These are phyloP conservation scores for Evansstolkia leycettana DNA, from an alignment of 495 filamentous ascomycete species.

Conservation along the genomic window DNA sequence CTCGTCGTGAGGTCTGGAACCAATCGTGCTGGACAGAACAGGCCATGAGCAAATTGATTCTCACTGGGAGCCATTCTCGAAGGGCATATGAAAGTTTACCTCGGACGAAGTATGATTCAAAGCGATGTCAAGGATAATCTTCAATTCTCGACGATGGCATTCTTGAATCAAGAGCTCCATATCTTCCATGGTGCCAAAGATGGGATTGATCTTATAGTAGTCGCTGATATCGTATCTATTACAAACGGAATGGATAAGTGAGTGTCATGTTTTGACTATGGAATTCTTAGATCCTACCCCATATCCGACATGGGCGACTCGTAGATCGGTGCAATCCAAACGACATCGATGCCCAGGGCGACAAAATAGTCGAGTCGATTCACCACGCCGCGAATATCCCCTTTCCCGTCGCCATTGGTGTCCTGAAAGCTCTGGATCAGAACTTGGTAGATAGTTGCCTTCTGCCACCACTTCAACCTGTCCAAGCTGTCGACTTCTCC, in stretches of 20 bases:
- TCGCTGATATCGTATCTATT: slow-evolving; percentile 39
- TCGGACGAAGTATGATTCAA: slow-evolving; percentile 50
- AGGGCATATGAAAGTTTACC: background rate
- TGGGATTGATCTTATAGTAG: slow-evolving; percentile 40
- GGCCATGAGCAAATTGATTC: slow-evolving; percentile 21
- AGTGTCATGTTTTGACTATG: background rate
- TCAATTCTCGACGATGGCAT: slow-evolving; percentile 36
- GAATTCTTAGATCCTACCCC: slow-evolving; percentile 12
- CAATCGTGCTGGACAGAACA: slow-evolving; percentile 45
- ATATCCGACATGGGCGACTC: slow-evolving; percentile 34
- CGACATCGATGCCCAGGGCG: slow-evolving; percentile 40
- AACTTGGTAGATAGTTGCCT: slow-evolving; percentile 40
- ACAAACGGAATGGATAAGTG: background rate
- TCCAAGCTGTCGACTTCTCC: slow-evolving; percentile 5
- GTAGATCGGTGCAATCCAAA: slow-evolving; percentile 49
- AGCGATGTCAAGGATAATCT: slow-evolving; percentile 50
- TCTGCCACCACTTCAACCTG: slow-evolving; percentile 21
- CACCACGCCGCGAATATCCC: slow-evolving; percentile 43
- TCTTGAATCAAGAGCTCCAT: slow-evolving; percentile 39
- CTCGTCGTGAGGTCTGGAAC: slow-evolving; percentile 46
- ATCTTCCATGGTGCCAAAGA: slow-evolving; percentile 40
- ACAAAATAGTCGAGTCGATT: slow-evolving; percentile 40
- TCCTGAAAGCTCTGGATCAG: slow-evolving; percentile 43
- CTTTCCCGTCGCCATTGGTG: slow-evolving; percentile 42
- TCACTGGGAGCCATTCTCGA: slow-evolving; percentile 20